Conservation (phyloP, 2,329 filamentous ascomycete genomes). For the Fusarium guadeloupense region DNA sequence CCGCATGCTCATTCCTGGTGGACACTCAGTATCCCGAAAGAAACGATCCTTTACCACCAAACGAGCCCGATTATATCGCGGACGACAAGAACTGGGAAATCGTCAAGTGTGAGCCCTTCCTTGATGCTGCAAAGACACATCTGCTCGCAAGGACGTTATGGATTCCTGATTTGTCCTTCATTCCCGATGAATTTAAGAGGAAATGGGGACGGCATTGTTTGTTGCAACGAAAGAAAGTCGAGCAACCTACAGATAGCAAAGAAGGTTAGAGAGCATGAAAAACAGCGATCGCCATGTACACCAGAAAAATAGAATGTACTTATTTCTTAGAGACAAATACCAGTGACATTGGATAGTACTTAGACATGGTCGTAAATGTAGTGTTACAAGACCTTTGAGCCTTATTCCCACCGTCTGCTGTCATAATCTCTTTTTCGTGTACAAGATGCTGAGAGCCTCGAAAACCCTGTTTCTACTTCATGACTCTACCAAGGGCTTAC, state of each 20-base stretch:
- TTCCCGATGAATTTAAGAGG: conserved; percentile 75
- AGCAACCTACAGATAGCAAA: background rate
- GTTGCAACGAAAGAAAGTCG: conserved; percentile 63
- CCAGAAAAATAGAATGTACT: conserved; percentile 10
- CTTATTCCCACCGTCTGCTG: conserved; percentile 10
- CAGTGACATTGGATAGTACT: conserved; percentile 4
- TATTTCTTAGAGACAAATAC: background rate
- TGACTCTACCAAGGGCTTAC: background rate
- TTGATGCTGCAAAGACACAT: conserved; percentile 80
- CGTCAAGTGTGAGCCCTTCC: conserved; percentile 78
- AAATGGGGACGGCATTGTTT: conserved; percentile 93
- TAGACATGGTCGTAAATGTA: background rate
- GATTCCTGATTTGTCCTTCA: conserved; percentile 75
- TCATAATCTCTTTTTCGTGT: background rate
- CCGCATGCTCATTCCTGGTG: conserved; percentile 82
- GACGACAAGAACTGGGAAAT: conserved; percentile 81
- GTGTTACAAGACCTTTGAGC: background rate
- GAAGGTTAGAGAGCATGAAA: background rate
- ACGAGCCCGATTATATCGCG: conserved; percentile 83
- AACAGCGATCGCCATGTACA: background rate
- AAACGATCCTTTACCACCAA: conserved; percentile 61
- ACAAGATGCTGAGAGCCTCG: background rate
- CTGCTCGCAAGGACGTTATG: conserved; percentile 80
- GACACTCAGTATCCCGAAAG: conserved; percentile 81
- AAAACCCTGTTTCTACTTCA: background rate